Evolutionary conservation across 257 asterid genomes (phyloP).

Genomic region (Parsonsia alboflavescens): DNA sequence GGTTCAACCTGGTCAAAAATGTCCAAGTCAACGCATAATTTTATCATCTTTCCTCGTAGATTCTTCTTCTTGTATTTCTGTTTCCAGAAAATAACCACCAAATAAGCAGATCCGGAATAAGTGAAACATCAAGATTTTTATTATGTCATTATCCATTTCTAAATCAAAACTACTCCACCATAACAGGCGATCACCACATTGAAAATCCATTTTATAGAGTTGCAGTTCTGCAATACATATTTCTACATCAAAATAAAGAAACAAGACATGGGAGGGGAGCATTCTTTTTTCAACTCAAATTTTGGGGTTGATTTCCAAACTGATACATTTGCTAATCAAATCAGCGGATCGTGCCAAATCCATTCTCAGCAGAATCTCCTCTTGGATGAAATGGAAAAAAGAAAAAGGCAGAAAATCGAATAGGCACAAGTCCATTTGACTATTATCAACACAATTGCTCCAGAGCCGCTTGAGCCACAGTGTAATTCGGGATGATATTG

Average conservation of each 20-base stretch:
- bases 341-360: neutral
- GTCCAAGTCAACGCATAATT: neutral
- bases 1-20: no score
- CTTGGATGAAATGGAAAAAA: neutral
- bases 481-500: constrained; percentile 32
- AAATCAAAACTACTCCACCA: neutral
- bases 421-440: no score
- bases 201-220: neutral
- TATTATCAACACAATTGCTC: constrained; percentile 29
- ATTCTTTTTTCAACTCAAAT: no score
- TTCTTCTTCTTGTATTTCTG: neutral
- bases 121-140: neutral
- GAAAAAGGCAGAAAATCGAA: neutral
- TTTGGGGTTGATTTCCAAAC: neutral
- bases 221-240: neutral
- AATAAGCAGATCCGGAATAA: neutral
- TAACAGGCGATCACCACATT: neutral
- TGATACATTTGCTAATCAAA: neutral
- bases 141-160: neutral
- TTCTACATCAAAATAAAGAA: neutral
- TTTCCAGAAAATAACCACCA: neutral
- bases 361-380: neutral
- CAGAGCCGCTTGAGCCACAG: constrained; percentile 39
- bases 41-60: neutral
- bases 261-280: neutral